Base-by-base conservation (phyloP, 2,329 filamentous ascomycete genomes). In the Biscogniauxia mediterranea region DNA sequence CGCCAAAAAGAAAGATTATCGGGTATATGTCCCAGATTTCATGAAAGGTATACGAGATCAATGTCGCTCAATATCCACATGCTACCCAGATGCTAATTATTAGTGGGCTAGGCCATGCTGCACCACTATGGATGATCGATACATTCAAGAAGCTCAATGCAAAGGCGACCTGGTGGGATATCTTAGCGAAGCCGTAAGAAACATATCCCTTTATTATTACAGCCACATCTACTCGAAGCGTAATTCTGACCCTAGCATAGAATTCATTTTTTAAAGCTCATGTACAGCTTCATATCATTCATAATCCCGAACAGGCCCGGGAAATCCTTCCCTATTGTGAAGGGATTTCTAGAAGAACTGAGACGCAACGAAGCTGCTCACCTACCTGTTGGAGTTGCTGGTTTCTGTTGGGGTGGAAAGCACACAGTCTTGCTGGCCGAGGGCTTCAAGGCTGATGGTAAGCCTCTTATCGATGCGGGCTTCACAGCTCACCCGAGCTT, bases 321-420 rank as follows among this genome's bases (percentile, higher is more conserved):
- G n/a, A 71, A 72, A 52, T 69, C 73, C 3, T 70, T 69, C 26
- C 76, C 77, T 1, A 62, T 69, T 38, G 77, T 80, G 20, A 69
- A 67, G 49, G 66, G 63, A 46, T 80, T 77, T 67, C 74, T 81
- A 50, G 67, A 74, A 57, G 66, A 71, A 4, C 64, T 81, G 3
- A 78, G 69, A 8, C 56, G 73, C 49, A 66, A 72, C 49, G 71
- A 74, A 26, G 70, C 5, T 49, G 55, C 67, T 50, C 59, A 60
- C 20, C 67, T 75, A 6, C 71, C 73, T 17, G 73, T 88, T 53
- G 84, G 80, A 21, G 81, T 78, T 0, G 83, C 83, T 0, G 87
- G 86, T 0, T 88, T 86, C 74, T 88, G 85, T 76, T 89, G 85
- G 85, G 86, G 86, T 23, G 86, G 84, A 23, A 82, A 83, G 63